phyloP scores from a whole-genome alignment of 2,329 filamentous ascomycete species.

The Amesomyces nigricolor region DNA sequence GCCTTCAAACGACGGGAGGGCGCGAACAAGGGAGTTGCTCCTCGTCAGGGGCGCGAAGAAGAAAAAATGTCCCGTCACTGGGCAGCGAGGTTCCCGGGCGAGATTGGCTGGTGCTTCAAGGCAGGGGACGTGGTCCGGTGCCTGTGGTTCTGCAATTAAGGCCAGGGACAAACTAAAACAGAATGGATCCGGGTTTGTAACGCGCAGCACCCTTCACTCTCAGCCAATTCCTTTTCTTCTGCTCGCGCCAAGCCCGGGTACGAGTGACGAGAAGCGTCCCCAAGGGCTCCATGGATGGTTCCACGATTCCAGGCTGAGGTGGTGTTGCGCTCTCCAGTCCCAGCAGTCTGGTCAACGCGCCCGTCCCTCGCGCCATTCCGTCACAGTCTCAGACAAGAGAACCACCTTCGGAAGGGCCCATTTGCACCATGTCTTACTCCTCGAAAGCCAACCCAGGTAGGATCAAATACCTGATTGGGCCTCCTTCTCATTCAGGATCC shows the following conservation, averaged over 20 bases:
- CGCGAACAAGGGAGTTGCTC: conserved; percentile 10
- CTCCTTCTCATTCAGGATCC: neutral
- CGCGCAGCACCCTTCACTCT: conserved; percentile 7
- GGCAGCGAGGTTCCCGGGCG: conserved; percentile 3
- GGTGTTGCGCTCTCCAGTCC: neutral
- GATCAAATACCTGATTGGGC: no score
- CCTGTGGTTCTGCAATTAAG: conserved; percentile 9
- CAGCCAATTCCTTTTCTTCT: conserved; percentile 2
- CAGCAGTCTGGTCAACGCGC: neutral
- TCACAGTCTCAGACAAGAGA: neutral
- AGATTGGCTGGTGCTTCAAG: conserved; percentile 22
- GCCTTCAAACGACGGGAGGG: conserved; percentile 11
- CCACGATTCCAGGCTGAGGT: neutral
- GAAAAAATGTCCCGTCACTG: conserved; percentile 19
- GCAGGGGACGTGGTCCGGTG: conserved; percentile 7
- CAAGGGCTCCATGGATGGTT: no score
- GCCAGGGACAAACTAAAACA: conserved; percentile 19
- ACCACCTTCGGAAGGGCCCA: neutral
- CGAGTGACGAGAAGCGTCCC: neutral
- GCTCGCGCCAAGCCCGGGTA: conserved; percentile 6
- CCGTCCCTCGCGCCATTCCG: neutral
- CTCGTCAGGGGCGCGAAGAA: conserved; percentile 21
- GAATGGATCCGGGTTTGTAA: conserved; percentile 6
- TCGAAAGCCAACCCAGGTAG: no score
- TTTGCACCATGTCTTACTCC: conserved; percentile 4